Conservation (phyloP, 306 rosid genomes). For the Acacia crassicarpa region DNA sequence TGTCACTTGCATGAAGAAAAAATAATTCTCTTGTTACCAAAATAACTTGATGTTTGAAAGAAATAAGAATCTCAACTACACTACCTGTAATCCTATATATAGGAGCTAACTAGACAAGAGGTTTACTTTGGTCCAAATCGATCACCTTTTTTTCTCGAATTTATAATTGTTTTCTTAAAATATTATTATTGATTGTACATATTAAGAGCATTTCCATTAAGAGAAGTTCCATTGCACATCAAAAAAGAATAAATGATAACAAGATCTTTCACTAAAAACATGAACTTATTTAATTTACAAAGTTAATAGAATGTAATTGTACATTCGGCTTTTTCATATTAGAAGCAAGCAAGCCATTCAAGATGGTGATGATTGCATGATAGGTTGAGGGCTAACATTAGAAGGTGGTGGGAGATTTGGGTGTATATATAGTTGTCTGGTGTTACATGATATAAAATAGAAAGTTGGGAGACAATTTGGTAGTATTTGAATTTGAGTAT, state of each 20-base stretch:
- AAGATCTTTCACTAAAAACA: neutral
- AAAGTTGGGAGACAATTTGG: neutral
- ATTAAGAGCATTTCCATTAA: too few relatives aligned
- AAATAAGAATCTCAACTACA: neutral
- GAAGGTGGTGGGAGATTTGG: neutral
- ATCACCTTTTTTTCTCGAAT: too few relatives aligned
- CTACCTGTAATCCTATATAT: too few relatives aligned
- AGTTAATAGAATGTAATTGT: neutral
- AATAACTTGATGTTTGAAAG: too few relatives aligned
- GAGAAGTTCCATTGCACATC: too few relatives aligned
- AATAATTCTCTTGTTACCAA: neutral
- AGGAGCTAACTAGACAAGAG: too few relatives aligned
- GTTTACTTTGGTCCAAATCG: too few relatives aligned
- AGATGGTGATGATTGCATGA: neutral
- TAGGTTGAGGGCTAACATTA: neutral
- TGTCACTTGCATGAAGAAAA: neutral
- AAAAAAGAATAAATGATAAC: neutral
- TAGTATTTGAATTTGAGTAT: neutral
- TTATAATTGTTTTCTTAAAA: too few relatives aligned
- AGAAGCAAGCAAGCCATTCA: neutral
- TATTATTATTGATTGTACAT: too few relatives aligned
- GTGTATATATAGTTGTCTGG: neutral
- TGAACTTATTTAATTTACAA: neutral
- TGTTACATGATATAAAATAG: neutral
- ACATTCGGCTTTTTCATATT: neutral